Evolutionary conservation across 805 yeast species (phyloP).

Genomic region (Suhomyces canberraensis): DNA sequence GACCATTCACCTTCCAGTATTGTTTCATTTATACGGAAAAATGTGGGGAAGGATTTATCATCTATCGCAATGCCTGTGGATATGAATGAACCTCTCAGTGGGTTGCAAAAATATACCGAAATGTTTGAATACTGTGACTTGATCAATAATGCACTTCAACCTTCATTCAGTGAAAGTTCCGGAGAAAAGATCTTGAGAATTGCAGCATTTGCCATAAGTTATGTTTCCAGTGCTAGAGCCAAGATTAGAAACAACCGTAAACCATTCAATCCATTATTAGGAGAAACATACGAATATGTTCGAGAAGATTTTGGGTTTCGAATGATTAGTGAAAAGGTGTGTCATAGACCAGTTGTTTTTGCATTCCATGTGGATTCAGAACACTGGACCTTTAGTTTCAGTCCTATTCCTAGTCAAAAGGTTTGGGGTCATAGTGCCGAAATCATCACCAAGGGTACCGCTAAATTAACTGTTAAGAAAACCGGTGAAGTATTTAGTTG

Average conservation of each 20-base stretch:
- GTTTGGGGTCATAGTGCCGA: slow-evolving; percentile 96
- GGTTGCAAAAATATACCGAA: slow-evolving; percentile 78
- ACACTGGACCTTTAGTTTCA: slow-evolving; percentile 65
- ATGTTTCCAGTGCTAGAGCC: slow-evolving; percentile 64
- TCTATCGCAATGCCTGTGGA: slow-evolving; percentile 92
- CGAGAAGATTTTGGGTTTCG: slow-evolving; percentile 79
- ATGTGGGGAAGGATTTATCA: slow-evolving; percentile 87
- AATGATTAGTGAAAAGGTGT: slow-evolving; percentile 77
- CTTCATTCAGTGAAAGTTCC: slow-evolving; percentile 39
- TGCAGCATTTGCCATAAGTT: slow-evolving; percentile 80
- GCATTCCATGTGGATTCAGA: slow-evolving; percentile 74
- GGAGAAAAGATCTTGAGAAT: slow-evolving; percentile 62
- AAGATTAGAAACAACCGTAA: slow-evolving; percentile 78
- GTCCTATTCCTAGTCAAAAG: slow-evolving; percentile 76
- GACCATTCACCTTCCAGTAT: slow-evolving; percentile 76
- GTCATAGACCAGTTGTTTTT: slow-evolving; percentile 82
- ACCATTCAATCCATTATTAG: slow-evolving; percentile 92
- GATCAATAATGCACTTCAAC: slow-evolving; percentile 57
- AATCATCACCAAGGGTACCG: slow-evolving; percentile 68
- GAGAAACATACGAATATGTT: slow-evolving; percentile 89
- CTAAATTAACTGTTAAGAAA: slow-evolving; percentile 52
- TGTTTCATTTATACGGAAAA: slow-evolving; percentile 75
- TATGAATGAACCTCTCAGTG: slow-evolving; percentile 85
- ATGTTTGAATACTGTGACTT: slow-evolving; percentile 70
- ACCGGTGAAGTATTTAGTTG: slow-evolving; percentile 77